Base-by-base conservation (phyloP, 148 eudicot genomes). In the Persicaria maculosa region DNA sequence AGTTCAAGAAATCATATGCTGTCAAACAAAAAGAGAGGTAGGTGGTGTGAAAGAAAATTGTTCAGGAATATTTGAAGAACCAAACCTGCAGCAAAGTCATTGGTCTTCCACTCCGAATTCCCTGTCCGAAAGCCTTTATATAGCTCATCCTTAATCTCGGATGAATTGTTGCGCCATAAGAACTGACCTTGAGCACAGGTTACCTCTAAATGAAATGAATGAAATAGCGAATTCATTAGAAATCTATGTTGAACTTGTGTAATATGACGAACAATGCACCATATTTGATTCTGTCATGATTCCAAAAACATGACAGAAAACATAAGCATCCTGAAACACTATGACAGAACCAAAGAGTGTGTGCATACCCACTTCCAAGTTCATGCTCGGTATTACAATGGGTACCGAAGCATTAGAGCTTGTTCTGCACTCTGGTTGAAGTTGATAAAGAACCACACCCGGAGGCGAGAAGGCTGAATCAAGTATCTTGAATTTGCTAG, bases 161-260 rank as follows among this genome's bases (percentile, higher is more conserved):
- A 80, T 74, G 98, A 89, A 80, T 89, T 89, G 77, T 89, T 91
- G 65, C 97, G 90, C 98, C 98, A 93, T 55, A 91, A 80, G 65
- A 79, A 65, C 77, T 79, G 81, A 79, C 97, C 88, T 82, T 78
- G 88, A 71, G 81, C 77, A 81, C 98, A 93, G 75, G 68, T 74
- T 68, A 85, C 72, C 71, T 88, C 98, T 93, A 80, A 73, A 81
- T 53, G 70, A 19, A 73, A 77, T 59, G 22, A 17, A 43, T 14
- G 71, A 67, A 36, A 44, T 36, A 36, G 22, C 4, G 1, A 68
- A 44, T 46, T 12, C 19, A 44, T 68, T 36, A 40, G 71, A 36
- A 20, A 40, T 43, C 8, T 11, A 62, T 36, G 8, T 1, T 40
- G 20, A 40, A 36, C 9, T 68, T n/a, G 47, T 40, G 19, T 68